A percentile compares a stretch with the other conserved stretches of the same genome.
Conservation (phyloP, 2,329 filamentous ascomycete species). For the Fusarium algeriense region DNA sequence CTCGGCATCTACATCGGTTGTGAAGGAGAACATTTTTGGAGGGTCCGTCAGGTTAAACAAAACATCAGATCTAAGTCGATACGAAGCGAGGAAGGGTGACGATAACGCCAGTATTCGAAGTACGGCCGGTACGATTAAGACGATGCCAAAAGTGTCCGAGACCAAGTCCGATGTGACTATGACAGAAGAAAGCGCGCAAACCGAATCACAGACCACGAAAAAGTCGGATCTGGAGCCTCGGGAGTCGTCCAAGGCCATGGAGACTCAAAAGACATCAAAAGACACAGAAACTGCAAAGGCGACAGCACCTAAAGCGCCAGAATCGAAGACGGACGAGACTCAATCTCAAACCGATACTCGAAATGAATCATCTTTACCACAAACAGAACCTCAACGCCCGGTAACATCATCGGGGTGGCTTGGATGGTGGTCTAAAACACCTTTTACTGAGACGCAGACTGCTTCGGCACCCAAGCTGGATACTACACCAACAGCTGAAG, state of each 20-base stretch:
- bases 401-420: slow-evolving; percentile 64
- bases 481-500: slow-evolving; percentile 31
- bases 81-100: slow-evolving; percentile 58
- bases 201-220: slow-evolving; percentile 19
- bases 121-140: slow-evolving; percentile 37
- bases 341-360: slow-evolving; percentile 8
- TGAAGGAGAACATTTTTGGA: slow-evolving; percentile 71
- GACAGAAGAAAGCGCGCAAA: slow-evolving; percentile 27
- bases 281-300: slow-evolving; percentile 2
- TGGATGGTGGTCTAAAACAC: slow-evolving; percentile 61
- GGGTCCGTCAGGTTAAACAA: slow-evolving; percentile 63
- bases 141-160: slow-evolving; percentile 46
- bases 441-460: slow-evolving; percentile 44
- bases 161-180: slow-evolving; percentile 35
- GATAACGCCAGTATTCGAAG: slow-evolving; percentile 50
- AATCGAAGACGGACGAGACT: slow-evolving; percentile 5
- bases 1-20: slow-evolving; percentile 69
- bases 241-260: slow-evolving; percentile 2
- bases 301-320: slow-evolving; percentile 6
- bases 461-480: slow-evolving; percentile 5
- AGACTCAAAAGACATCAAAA: slow-evolving; percentile 11
- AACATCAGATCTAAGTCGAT: slow-evolving; percentile 63
- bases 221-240: slow-evolving; percentile 5
- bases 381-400: slow-evolving; percentile 27
- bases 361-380: slow-evolving; percentile 1